Evolutionary conservation across 2,329 filamentous ascomycete species (phyloP).

Genomic region (Fusarium nematophilum): DNA sequence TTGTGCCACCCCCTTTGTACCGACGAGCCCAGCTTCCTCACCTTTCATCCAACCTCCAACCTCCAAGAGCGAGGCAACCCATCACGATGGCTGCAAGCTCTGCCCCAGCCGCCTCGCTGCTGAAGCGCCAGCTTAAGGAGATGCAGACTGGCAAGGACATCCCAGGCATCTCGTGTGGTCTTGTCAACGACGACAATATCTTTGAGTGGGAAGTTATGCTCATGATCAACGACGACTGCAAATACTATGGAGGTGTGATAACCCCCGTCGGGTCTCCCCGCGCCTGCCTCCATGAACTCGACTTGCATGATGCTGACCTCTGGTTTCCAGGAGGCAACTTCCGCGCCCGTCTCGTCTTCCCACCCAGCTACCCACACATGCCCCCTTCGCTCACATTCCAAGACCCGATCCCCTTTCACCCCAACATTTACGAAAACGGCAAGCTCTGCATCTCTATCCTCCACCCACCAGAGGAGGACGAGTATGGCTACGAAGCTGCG

Average conservation of each 20-base stretch:
- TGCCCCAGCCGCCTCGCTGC: conserved; percentile 75
- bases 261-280: no score
- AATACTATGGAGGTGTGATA: conserved; percentile 91
- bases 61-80: neutral
- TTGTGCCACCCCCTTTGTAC: neutral
- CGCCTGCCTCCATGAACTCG: no score
- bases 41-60: neutral
- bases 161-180: conserved; percentile 91
- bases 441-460: conserved; percentile 97
- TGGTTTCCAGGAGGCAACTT: conserved; percentile 82
- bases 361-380: conserved; percentile 84
- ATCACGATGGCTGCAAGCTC: conserved; percentile 38
- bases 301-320: conserved; percentile 23
- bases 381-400: conserved; percentile 92
- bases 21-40: neutral
- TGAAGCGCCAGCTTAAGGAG: conserved; percentile 89
- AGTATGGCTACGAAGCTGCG: conserved; percentile 91
- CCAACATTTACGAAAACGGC: conserved; percentile 90
- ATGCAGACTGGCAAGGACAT: conserved; percentile 94
- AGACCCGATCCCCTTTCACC: conserved; percentile 86
- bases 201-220: conserved; percentile 99
- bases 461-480: conserved; percentile 93
- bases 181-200: conserved; percentile 86
- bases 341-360: conserved; percentile 85
- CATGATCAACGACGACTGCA: conserved; percentile 96